These are phyloP conservation scores for Polyplosphaeria fusca DNA, from an alignment of 495 filamentous ascomycete species.

Conservation along the genomic window DNA sequence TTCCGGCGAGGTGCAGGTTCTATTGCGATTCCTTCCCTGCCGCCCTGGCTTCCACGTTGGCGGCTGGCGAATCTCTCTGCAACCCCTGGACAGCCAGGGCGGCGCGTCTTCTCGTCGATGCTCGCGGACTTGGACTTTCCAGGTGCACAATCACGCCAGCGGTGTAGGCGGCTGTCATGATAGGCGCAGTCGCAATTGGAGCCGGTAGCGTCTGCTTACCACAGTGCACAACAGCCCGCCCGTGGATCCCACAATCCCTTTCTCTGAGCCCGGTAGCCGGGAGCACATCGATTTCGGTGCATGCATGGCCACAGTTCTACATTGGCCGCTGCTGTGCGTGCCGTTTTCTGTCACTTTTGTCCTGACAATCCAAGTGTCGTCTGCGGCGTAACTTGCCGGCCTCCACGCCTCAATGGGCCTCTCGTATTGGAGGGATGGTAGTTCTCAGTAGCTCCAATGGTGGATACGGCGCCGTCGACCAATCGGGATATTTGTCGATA, in stretches of 20 bases:
- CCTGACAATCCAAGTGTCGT: conserved; percentile 22
- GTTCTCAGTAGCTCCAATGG: conserved; percentile 1
- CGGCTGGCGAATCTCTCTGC: no score
- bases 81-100: no score
- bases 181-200: no score
- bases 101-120: no score
- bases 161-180: no score
- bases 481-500: conserved; percentile 26
- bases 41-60: no score
- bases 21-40: no score
- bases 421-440: background rate
- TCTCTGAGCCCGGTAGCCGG: conserved; percentile 20
- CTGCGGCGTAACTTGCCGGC: conserved; percentile 1
- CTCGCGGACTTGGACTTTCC: no score
- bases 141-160: no score
- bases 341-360: conserved; percentile 34
- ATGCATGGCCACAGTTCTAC: conserved; percentile 20
- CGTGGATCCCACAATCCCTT: background rate
- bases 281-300: background rate
- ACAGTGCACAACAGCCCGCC: background rate
- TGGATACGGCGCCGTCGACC: background rate
- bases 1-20: no score
- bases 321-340: conserved; percentile 27
- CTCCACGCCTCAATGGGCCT: background rate
- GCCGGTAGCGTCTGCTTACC: no score